A percentile compares a stretch with the other conserved stretches of the same genome.
These are phyloP conservation scores for Trichosphaerium sp. DNA, from an alignment of 78 protist genomes.

Conservation along the genomic window DNA sequence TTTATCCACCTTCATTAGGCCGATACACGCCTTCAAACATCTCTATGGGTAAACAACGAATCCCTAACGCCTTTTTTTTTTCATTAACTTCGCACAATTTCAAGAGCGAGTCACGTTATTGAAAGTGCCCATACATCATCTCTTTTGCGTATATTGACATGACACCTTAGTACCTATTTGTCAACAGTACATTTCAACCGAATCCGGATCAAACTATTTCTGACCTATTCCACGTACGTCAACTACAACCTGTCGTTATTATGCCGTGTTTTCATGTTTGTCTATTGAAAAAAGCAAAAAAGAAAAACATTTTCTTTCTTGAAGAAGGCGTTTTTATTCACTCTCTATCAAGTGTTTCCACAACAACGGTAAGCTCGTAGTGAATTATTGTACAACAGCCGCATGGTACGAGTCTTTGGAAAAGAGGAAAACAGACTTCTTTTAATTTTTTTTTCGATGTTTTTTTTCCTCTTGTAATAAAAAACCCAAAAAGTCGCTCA, in stretches of 20 bases:
- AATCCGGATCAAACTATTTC: slow-evolving; percentile 11
- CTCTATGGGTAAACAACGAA: too few relatives aligned
- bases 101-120: not conserved
- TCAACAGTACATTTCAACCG: slow-evolving; percentile 21
- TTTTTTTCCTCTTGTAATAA: too few relatives aligned
- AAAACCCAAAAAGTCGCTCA: too few relatives aligned
- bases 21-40: too few relatives aligned
- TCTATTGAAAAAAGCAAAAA: not conserved
- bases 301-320: not conserved
- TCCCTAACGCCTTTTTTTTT: too few relatives aligned
- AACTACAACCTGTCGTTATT: not conserved
- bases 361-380: slow-evolving; percentile 1
- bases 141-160: not conserved
- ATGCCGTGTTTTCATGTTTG: not conserved
- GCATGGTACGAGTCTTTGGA: too few relatives aligned
- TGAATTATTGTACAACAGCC: slow-evolving; percentile 12
- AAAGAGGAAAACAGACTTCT: too few relatives aligned
- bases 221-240: slow-evolving; percentile 5
- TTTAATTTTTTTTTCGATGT: too few relatives aligned
- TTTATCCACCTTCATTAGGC: too few relatives aligned
- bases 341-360: not conserved
- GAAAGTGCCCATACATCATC: not conserved
- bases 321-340: not conserved
- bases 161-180: not conserved
- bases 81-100: not conserved